Percentiles rank a stretch among this genome's conserved stretches.
Conservation (phyloP, 345 rosid genomes). For the Arabis alpina region DNA sequence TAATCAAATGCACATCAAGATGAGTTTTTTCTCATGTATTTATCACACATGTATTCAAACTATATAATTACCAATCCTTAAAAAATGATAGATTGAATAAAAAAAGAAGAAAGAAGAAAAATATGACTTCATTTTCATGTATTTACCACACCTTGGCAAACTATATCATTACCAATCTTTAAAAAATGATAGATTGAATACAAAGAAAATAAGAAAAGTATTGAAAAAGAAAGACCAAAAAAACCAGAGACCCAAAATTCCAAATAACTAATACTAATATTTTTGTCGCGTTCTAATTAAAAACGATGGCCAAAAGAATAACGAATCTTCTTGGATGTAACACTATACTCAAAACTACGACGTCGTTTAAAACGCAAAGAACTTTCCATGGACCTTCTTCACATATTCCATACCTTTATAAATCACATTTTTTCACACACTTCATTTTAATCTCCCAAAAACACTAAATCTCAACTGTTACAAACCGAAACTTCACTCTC, state of each 20-base stretch:
- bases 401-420: conserved; percentile 29
- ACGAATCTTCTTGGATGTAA: conserved; percentile 34
- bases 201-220: neutral
- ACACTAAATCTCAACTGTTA: conserved; percentile 5
- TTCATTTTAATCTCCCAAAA: conserved; percentile 7
- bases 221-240: conserved; percentile 24
- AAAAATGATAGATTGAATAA: neutral
- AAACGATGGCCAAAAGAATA: neutral
- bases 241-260: neutral
- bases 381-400: conserved; percentile 37
- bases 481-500: neutral
- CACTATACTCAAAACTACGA: neutral
- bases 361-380: neutral
- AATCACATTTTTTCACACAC: neutral
- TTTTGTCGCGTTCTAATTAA: neutral
- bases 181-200: neutral
- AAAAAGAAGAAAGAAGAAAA: neutral
- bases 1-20: no score
- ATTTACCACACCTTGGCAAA: no score
- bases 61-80: no score
- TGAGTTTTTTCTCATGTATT: no score
- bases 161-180: no score
- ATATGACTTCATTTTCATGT: no score
- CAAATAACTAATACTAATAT: conserved; percentile 9
- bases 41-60: no score